Base-by-base conservation (phyloP, 805 yeast genomes). In the Cephaloascus albidus region DNA sequence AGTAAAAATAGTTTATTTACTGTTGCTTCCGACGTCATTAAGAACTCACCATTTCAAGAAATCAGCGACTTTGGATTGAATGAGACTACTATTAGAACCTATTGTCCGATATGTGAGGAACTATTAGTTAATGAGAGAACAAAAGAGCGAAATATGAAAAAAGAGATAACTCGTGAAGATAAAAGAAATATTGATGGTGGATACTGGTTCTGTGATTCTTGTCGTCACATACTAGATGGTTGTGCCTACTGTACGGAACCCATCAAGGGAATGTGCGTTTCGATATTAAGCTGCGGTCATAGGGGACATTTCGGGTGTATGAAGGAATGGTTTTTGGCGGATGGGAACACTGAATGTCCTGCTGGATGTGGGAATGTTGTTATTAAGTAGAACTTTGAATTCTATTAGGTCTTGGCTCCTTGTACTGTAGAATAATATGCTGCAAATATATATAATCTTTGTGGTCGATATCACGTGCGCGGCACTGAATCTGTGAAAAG, bases 241-340 rank as follows among this genome's bases (percentile, higher is more conserved):
- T 89, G 97, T 57, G 69, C 80, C 20, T 74, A 80, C 44, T 89
- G 97, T 57, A 71, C 81, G 44, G 82, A 74, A 51, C 86, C 95
- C 1, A 67, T 89, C 50, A 76, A 74, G 46, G 94, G 94, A 1
- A 64, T 84, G 40, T 70, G 80, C 14, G 73, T 84, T 14, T 72
- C 63, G 44, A 61, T 66, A 43, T 55, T 83, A 38, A 72, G 65
- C 19, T 90, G 97, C 63, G 97, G 96, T 0, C 97, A 90, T 57
- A 68, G 78, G 41, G 88, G 90, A 1, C 97, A 90, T 60, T 77
- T 77, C 51, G 80, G 78, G 3, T 90, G 97, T 63, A 63, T 87
- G 51, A 68, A 70, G 43, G 69, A 72, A 30, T 90, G 97, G 97
- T 79, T 85, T 50, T 54, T 79, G 17, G 78, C 72, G 1, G 80